Base-by-base conservation (phyloP, 768 basidiomycete species). In the Serpula lacrymans region DNA sequence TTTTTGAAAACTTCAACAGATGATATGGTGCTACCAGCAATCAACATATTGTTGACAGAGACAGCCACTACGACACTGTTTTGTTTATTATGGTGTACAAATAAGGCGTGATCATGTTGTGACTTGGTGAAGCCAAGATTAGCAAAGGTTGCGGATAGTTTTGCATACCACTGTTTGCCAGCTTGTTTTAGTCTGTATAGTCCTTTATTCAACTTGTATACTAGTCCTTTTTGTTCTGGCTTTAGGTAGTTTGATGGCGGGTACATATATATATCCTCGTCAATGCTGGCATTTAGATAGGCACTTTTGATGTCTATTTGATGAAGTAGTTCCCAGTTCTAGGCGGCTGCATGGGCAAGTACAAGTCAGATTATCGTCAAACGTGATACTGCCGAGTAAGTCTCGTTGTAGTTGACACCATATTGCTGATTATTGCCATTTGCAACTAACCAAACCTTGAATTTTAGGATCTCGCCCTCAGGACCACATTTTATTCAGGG, bases 131-230 rank as follows among this genome's bases (percentile, higher is more conserved):
- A 40, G 0, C 39, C 27, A 2, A 40, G 6, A 2, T 45, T 13
- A 2, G 3, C 5, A 23, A 43, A 31, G 0, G 33, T 13, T 0
- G 10, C 16, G 1, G 17, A 26, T 10, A 43, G 20, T n/a, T 43
- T 36, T 36, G 55, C 12, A n/a, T 63, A 58, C 67, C 66, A 71
- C 27, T 56, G 37, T 6, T 47, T 36, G 2, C 53, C 61, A 1
- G 59, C 51, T 37, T 69, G 67, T 16, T 63, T 63, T 1, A 72
- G 54, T 0, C 74, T 64, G 41, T 74, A 74, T 6, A 74, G 43
- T 57, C 50, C 16, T 50, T 47, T 0, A 36, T 25, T 0, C 64
- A 51, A 9, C 38, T 33, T 42, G 53, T 54, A 12, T n/a, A 53
- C 46, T 40, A 58, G 51, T 9, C 57, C 43, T 17, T 62, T 58